A percentile compares a stretch with the other conserved stretches of the same genome.
These are phyloP conservation scores for Lentithecium fluviatile DNA, from an alignment of 495 filamentous ascomycete genomes.

Conservation along the genomic window DNA sequence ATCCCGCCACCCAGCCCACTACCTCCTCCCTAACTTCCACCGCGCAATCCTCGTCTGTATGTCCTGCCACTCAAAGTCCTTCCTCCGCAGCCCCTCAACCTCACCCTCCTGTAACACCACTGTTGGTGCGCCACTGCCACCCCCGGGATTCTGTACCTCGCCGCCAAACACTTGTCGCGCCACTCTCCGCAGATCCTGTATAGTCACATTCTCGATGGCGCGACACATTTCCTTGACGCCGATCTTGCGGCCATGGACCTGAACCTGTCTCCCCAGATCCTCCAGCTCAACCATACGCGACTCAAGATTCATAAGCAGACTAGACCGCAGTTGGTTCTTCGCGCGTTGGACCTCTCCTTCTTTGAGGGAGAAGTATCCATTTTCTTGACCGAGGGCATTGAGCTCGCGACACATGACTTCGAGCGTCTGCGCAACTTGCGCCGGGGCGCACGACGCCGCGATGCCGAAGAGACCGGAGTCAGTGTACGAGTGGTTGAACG, in stretches of 20 bases:
- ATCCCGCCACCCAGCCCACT: background rate
- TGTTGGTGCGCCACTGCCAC: conserved; percentile 86
- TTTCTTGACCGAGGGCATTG: conserved; percentile 67
- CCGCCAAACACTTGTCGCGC: conserved; percentile 77
- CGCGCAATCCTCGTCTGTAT: conserved; percentile 79
- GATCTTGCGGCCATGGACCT: conserved; percentile 89
- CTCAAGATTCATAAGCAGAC: conserved; percentile 96
- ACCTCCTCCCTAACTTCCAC: conserved; percentile 79
- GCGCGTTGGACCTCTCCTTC: conserved; percentile 84
- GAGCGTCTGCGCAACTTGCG: conserved; percentile 72
- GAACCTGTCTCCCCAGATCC: conserved; percentile 92
- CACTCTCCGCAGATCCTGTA: conserved; percentile 81
- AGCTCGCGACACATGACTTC: conserved; percentile 94
- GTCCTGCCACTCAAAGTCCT: conserved; percentile 74
- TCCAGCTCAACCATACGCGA: conserved; percentile 97
- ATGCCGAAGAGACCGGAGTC: conserved; percentile 96
- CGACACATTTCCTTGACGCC: conserved; percentile 89
- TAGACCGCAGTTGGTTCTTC: conserved; percentile 93
- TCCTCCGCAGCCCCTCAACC: conserved; percentile 52
- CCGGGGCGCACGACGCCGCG: conserved; percentile 76
- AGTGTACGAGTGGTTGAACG: conserved; percentile 96
- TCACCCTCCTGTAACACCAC: conserved; percentile 86
- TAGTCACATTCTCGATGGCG: conserved; percentile 77
- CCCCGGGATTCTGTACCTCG: conserved; percentile 68
- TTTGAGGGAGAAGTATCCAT: conserved; percentile 51